Evolutionary conservation across 768 basidiomycete species (phyloP), one percentile per base, ranked within the genome.

Genomic region (Leucocoprinus birnbaumii): DNA sequence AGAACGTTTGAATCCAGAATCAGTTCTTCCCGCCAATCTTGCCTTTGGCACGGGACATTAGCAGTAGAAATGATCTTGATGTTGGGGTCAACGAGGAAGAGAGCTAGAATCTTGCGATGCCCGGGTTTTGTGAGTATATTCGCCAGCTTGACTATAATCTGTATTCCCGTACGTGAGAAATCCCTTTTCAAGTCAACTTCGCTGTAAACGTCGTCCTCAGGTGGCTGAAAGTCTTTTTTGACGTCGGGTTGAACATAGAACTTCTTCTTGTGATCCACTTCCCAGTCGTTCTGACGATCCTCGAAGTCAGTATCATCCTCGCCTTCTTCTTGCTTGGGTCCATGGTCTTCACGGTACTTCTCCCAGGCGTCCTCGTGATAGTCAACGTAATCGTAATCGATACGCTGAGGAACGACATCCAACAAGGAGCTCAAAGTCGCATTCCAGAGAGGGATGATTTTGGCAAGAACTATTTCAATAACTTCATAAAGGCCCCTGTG

Each of bases 21-120:
- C 37, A 37, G 25, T 13, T 48, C 46, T 37, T 21, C 38, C 63
- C 67, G 65, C 65, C 68, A 70, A 31, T 68, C 60, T 25, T 52
- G 49, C 51, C 62, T 63, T 52, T 69, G 69, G 9, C 59, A 61
- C 0, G 65, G 65, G 3, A 69, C 58, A 44, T 67, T 56, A 9
- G 60, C 59, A 2, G 68, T 62, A 5, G 66, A 65, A 13, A 64
- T 50, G 24, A 69, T 61, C 26, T 53, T 55, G 31, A 58, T 44
- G 44, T 65, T 58, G 1, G 68, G 69, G 50, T 75, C 71, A 47
- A 73, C 66, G 40, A 75, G 68, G 61, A 73, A 75, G 8, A 76
- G 60, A 2, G 68, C 69, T 8, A 76, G 58, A 31, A 77, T 71
- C 58, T 73, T 77, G 34, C 73, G 63, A 52, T 72, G 65, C 3